phyloP scores from a whole-genome alignment of 768 basidiomycete species.

The Mycena latifolia region DNA sequence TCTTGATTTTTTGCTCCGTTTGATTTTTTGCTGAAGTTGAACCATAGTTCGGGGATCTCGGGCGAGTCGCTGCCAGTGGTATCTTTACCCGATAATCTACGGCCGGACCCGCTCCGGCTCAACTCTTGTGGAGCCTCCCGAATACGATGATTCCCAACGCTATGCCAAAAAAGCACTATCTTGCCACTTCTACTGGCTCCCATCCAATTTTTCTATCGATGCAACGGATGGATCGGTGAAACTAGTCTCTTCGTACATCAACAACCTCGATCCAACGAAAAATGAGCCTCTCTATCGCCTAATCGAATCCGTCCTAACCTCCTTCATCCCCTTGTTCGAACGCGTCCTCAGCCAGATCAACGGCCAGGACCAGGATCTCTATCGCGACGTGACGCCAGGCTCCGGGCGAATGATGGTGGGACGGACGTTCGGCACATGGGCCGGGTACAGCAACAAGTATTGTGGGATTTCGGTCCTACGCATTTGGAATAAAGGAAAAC shows the following conservation, averaged over 20 bases:
- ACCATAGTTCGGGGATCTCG: too few species aligned
- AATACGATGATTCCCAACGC: neutral
- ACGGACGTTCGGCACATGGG: constrained; percentile 13
- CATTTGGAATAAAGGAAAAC: constrained; percentile 18
- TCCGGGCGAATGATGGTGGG: too few species aligned
- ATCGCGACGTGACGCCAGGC: too few species aligned
- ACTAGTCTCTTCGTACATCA: constrained; percentile 28
- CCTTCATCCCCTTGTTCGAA: constrained; percentile 41
- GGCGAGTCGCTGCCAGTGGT: too few species aligned
- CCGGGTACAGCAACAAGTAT: constrained; percentile 6
- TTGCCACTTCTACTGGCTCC: constrained; percentile 41
- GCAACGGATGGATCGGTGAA: constrained; percentile 34
- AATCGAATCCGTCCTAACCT: constrained; percentile 35
- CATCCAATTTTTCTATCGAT: constrained; percentile 42
- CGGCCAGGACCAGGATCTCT: too few species aligned
- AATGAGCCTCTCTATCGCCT: constrained; percentile 34
- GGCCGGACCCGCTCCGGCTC: constrained; percentile 39
- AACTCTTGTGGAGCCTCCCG: neutral
- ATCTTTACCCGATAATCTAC: constrained; percentile 54
- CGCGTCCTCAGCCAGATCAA: too few species aligned
- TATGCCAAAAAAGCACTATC: constrained; percentile 26
- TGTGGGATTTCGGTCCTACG: constrained; percentile 11
- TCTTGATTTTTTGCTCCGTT: too few species aligned
- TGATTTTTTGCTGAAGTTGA: too few species aligned
- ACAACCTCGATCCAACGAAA: constrained; percentile 32